Evolutionary conservation across 768 basidiomycete genomes (phyloP), one percentile per base, ranked within the genome.

Genomic region (Scleroderma citrinum): DNA sequence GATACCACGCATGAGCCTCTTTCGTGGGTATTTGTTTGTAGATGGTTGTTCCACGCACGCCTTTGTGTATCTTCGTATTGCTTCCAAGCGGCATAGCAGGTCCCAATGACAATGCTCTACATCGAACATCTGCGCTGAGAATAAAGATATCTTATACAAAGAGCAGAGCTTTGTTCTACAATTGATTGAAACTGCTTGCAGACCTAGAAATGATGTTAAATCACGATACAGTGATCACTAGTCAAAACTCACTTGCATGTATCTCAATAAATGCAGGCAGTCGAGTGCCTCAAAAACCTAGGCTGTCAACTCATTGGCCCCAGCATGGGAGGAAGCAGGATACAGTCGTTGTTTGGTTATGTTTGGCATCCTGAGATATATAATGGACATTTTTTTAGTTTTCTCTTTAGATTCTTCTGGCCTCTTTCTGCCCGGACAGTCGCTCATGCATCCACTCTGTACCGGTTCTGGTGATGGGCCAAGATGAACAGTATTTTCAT

Each of bases 391-490:
- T 29, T 35, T 13, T 13, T 32, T 32, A 13, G 7, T 13, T 35
- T 35, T 14, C 34, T 35, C 12, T 5, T 13, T 23, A 19, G 7
- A 20, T 52, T 35, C 51, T 52, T 24, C 56, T 56, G 83, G 83
- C 83, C 72, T 72, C 57, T 78, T 84, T 86, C 83, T 85, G 83
- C 83, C 83, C 83, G 83, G 76, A 77, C 81, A 84, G 83, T 72
- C 67, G 68, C 57, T 62, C 63, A 69, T 67, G 66, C 70, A 66
- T 72, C 77, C 66, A 82, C 78, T 71, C 81, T 84, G 81, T 67
- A 67, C 77, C 82, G 83, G 83, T 86, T 86, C 84, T 86, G 83
- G 81, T 84, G 81, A 82, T 74, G 72, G 34, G 84, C 83, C 83
- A 66, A 85, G 50, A 86, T 48, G 45, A 52, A 82, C 44, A 71